Evolutionary conservation across 345 rosid species (phyloP).

Genomic region (Schrenkiella parvula): DNA sequence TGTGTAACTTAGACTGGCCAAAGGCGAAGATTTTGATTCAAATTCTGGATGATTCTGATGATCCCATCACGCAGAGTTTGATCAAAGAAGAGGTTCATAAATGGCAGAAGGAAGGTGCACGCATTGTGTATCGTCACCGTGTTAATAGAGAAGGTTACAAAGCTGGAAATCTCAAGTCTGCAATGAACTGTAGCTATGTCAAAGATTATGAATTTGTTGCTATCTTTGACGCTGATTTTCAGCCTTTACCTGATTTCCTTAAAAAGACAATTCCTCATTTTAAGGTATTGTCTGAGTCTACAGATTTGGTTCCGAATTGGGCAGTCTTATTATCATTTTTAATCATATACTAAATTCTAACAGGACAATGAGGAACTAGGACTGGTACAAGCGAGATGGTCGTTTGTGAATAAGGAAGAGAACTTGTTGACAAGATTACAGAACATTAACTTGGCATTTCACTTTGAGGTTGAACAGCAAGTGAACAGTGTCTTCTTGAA

Average conservation of each 20-base stretch:
- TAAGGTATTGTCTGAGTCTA: conserved; percentile 38
- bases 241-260: conserved; percentile 81
- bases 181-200: conserved; percentile 88
- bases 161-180: conserved; percentile 97
- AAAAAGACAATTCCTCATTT: conserved; percentile 84
- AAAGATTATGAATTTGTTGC: conserved; percentile 91
- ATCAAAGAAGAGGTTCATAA: conserved; percentile 83
- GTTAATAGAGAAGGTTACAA: conserved; percentile 86
- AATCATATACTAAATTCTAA: neutral
- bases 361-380: conserved; percentile 83
- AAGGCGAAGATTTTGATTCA: conserved; percentile 73
- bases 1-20: conserved; percentile 93
- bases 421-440: conserved; percentile 84
- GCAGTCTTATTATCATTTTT: neutral
- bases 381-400: conserved; percentile 93
- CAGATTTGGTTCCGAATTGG: neutral
- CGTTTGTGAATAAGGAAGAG: conserved; percentile 91
- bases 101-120: conserved; percentile 85
- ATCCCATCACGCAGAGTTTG: conserved; percentile 58
- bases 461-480: conserved; percentile 96
- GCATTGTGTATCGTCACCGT: conserved; percentile 78
- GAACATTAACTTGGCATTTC: conserved; percentile 81
- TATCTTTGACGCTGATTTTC: conserved; percentile 94
- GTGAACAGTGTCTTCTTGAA: conserved; percentile 78
- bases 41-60: conserved; percentile 89